Percentiles rank a stretch among this genome's conserved stretches.
Evolutionary conservation across 805 yeast species (phyloP).

Genomic region (Candida silvicultrix): DNA sequence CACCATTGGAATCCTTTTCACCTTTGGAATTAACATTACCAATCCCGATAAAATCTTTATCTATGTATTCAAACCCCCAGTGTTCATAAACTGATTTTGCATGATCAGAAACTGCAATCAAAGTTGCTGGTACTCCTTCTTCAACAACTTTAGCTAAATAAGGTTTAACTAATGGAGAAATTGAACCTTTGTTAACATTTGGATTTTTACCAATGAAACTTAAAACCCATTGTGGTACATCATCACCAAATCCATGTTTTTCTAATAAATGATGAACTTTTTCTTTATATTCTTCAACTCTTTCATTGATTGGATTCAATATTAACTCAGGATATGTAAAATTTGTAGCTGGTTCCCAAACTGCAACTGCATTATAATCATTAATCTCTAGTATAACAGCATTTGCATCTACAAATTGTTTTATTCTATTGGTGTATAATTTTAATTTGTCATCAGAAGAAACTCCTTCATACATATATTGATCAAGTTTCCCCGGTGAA

Average conservation of each 20-base stretch:
- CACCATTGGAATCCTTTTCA: neutral
- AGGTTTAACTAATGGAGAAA: conserved; percentile 15
- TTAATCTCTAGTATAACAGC: neutral
- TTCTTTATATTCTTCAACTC: neutral
- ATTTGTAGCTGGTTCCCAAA: neutral
- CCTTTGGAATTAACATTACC: conserved; percentile 6
- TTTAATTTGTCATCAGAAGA: neutral
- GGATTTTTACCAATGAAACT: neutral
- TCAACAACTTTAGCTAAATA: conserved; percentile 10
- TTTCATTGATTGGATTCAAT: neutral
- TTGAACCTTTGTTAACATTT: conserved; percentile 7
- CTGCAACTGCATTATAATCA: neutral
- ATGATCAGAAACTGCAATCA: conserved; percentile 14
- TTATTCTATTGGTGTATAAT: neutral
- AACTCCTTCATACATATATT: no score
- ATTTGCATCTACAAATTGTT: neutral
- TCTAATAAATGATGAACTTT: neutral
- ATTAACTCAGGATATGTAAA: neutral
- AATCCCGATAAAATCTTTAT: conserved; percentile 6
- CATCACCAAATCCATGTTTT: neutral
- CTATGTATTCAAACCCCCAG: conserved; percentile 13
- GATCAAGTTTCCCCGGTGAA: neutral
- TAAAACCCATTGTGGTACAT: neutral
- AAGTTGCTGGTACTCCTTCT: conserved; percentile 10
- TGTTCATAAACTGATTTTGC: conserved; percentile 13